Percentiles rank a stretch among this genome's conserved stretches.
Evolutionary conservation across 305 asterid genomes (phyloP).

Genomic region (Lippia alba): DNA sequence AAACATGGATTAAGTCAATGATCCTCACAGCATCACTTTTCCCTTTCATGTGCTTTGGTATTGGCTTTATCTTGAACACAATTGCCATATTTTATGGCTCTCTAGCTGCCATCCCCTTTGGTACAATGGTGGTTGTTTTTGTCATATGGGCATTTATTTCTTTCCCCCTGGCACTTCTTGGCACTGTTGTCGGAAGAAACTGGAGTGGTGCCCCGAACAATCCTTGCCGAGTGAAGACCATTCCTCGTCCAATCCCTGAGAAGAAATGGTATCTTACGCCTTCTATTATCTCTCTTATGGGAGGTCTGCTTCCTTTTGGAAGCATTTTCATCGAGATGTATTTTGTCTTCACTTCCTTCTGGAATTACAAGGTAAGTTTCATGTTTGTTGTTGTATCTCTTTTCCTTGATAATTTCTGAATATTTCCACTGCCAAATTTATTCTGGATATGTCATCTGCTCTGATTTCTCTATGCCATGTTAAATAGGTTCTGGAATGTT

Average conservation of each 20-base stretch:
- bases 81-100: constrained; percentile 72
- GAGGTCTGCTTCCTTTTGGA: constrained; percentile 73
- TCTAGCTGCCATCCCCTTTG: constrained; percentile 67
- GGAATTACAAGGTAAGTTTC: constrained; percentile 68
- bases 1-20: constrained; percentile 71
- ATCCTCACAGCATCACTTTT: constrained; percentile 75
- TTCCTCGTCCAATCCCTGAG: constrained; percentile 79
- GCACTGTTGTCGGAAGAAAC: constrained; percentile 75
- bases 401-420: neutral
- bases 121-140: constrained; percentile 68
- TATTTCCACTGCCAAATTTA: no score
- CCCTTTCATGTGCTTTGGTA: constrained; percentile 69
- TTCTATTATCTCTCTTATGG: constrained; percentile 65
- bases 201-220: constrained; percentile 74
- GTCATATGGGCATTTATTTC: constrained; percentile 74
- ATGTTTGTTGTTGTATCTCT: neutral
- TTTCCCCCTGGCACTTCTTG: constrained; percentile 69
- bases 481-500: neutral
- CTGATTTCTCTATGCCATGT: constrained; percentile 3
- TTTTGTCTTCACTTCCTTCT: constrained; percentile 74
- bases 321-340: constrained; percentile 78
- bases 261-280: constrained; percentile 80
- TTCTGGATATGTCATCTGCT: neutral
- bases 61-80: constrained; percentile 61
- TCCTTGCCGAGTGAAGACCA: constrained; percentile 77